Evolutionary conservation across 495 filamentous ascomycete genomes (phyloP).

Genomic region (Monascus purpureus): DNA sequence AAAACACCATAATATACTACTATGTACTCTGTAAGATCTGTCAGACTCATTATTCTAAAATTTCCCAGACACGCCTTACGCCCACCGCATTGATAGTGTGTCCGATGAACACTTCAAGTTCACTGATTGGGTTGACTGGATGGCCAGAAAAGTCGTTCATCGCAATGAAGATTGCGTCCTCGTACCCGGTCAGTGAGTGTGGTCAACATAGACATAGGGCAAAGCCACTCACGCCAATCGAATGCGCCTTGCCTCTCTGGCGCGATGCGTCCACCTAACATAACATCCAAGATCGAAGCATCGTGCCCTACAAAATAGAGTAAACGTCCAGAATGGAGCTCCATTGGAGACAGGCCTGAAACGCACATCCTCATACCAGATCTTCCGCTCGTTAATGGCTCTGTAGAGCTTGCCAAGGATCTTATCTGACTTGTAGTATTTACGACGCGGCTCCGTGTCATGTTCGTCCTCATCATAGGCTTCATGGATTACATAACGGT

Average conservation of each 20-base stretch:
- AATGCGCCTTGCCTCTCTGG: conserved; percentile 31
- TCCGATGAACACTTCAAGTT: conserved; percentile 67
- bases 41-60: too few species aligned
- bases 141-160: conserved; percentile 47
- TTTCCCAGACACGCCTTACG: too few species aligned
- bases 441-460: conserved; percentile 18
- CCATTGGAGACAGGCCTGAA: not conserved
- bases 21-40: too few species aligned
- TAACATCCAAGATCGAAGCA: conserved; percentile 25
- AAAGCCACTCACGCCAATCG: conserved; percentile 42
- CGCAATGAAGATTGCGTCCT: conserved; percentile 40
- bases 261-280: conserved; percentile 30
- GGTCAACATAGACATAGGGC: not conserved
- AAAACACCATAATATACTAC: too few species aligned
- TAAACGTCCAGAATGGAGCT: conserved; percentile 9
- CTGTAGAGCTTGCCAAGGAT: conserved; percentile 61
- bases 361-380: conserved; percentile 37
- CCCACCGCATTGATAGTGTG: conserved; percentile 53
- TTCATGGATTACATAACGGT: conserved; percentile 2
- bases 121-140: conserved; percentile 41
- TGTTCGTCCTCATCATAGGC: conserved; percentile 39
- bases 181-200: conserved; percentile 37
- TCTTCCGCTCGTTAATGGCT: conserved; percentile 55
- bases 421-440: conserved; percentile 56
- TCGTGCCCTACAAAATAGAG: conserved; percentile 26